Evolutionary conservation across 208 protist species (phyloP).

Genomic region (Hexamita inflata): DNA sequence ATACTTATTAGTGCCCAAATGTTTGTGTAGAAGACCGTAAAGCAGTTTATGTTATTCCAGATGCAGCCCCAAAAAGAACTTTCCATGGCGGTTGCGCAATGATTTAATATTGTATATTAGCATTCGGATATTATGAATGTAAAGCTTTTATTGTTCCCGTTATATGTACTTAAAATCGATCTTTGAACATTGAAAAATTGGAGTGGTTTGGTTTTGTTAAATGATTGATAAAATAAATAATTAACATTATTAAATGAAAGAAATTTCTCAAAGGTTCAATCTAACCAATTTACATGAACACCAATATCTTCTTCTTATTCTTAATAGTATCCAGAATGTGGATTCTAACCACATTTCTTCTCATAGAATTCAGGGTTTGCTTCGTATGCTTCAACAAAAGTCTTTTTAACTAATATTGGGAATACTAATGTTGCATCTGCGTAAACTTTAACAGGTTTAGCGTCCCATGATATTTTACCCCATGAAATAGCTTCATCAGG

Average conservation of each 20-base stretch:
- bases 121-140: neutral
- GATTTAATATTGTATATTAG: neutral
- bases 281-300: neutral
- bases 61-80: no score
- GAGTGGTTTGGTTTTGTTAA: neutral
- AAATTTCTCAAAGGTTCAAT: neutral
- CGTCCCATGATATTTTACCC: constrained; percentile 82
- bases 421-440: constrained; percentile 83
- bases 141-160: neutral
- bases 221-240: neutral
- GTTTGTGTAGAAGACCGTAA: no score
- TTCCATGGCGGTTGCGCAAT: no score
- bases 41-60: no score
- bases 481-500: constrained; percentile 97
- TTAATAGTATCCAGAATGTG: neutral
- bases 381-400: constrained; percentile 29
- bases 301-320: neutral
- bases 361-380: neutral
- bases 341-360: neutral
- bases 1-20: no score
- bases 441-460: constrained; percentile 85
- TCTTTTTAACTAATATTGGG: constrained; percentile 76
- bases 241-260: neutral
- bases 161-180: neutral
- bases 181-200: neutral